Percentiles rank a stretch among this genome's conserved stretches.
phyloP scores from a whole-genome alignment of 2,329 filamentous ascomycete genomes.

The Massarina eburnea region DNA sequence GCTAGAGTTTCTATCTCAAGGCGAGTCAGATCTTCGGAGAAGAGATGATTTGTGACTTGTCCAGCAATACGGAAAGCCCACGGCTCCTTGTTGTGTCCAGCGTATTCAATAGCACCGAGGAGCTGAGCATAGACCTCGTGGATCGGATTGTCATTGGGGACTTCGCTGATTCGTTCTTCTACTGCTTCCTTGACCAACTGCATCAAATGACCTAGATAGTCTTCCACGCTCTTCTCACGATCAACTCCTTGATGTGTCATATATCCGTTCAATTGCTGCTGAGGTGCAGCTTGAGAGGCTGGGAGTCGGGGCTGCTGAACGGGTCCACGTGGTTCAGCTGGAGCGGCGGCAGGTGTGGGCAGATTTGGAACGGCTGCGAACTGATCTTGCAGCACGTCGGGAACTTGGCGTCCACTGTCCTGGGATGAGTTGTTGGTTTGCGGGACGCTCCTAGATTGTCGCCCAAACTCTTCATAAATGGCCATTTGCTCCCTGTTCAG shows the following conservation, averaged over 20 bases:
- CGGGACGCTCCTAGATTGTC: constrained; percentile 71
- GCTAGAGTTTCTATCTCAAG: constrained; percentile 66
- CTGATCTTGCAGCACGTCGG: constrained; percentile 64
- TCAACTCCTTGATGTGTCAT: constrained; percentile 47
- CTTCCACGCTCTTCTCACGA: constrained; percentile 54
- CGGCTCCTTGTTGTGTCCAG: constrained; percentile 57
- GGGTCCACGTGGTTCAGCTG: constrained; percentile 61
- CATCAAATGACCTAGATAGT: constrained; percentile 59
- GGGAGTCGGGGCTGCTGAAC: constrained; percentile 51
- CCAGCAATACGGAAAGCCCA: constrained; percentile 59
- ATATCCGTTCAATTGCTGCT: constrained; percentile 63
- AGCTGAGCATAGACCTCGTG: constrained; percentile 61
- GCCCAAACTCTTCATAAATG: constrained; percentile 94
- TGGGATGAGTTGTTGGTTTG: constrained; percentile 59
- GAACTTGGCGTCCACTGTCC: constrained; percentile 61
- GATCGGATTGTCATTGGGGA: constrained; percentile 57
- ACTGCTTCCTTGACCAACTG: constrained; percentile 58
- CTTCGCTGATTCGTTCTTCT: constrained; percentile 61
- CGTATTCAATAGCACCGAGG: constrained; percentile 54
- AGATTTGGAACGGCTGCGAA: constrained; percentile 62
- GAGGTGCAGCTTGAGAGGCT: constrained; percentile 38
- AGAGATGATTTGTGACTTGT: constrained; percentile 59
- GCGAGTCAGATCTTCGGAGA: constrained; percentile 55
- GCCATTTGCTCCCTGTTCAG: constrained; percentile 90
- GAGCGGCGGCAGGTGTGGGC: constrained; percentile 63